These are phyloP conservation scores for Stylonectria norvegica DNA, from an alignment of 2,329 filamentous ascomycete genomes.

Conservation along the genomic window DNA sequence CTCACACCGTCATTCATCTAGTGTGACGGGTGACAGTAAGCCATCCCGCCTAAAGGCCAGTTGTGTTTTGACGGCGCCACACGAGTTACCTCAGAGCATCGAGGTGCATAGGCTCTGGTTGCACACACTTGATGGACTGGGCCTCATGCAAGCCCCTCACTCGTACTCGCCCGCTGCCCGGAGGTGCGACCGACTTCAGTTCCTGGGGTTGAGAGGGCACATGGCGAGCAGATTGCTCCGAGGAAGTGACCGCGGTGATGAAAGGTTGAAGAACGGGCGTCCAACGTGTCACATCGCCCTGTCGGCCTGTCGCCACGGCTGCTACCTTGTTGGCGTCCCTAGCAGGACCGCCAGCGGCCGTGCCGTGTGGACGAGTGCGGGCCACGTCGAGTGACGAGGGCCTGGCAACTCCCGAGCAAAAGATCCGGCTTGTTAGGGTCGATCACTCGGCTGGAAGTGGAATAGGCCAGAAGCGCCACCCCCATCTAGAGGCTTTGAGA, in stretches of 20 bases:
- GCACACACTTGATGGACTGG: too few relatives aligned
- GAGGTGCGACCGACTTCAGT: too few relatives aligned
- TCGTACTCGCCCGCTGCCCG: slow-evolving; percentile 5
- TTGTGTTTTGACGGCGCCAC: too few relatives aligned
- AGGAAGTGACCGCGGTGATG: background rate
- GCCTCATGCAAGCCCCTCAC: too few relatives aligned
- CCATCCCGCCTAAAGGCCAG: too few relatives aligned
- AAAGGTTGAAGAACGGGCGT: background rate
- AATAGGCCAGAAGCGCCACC: too few relatives aligned
- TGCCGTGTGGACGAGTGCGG: slow-evolving; percentile 1
- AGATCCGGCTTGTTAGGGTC: slow-evolving; percentile 12
- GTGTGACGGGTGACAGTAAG: too few relatives aligned
- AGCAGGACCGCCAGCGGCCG: slow-evolving; percentile 4
- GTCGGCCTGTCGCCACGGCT: slow-evolving; percentile 13
- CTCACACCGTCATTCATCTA: too few relatives aligned
- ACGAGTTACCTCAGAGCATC: slow-evolving; percentile 14
- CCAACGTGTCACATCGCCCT: background rate
- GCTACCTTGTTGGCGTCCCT: slow-evolving; percentile 12
- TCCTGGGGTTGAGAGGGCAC: too few relatives aligned
- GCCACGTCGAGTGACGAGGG: slow-evolving; percentile 3
- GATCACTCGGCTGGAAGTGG: too few relatives aligned
- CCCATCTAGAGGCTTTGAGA: too few relatives aligned
- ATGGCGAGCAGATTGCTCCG: too few relatives aligned
- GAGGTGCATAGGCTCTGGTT: slow-evolving; percentile 13
- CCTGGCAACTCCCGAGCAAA: slow-evolving; percentile 13